A percentile compares a stretch with the other conserved stretches of the same genome.
Conservation (phyloP, 495 filamentous ascomycete genomes). For the Penicillium bialowiezense region DNA sequence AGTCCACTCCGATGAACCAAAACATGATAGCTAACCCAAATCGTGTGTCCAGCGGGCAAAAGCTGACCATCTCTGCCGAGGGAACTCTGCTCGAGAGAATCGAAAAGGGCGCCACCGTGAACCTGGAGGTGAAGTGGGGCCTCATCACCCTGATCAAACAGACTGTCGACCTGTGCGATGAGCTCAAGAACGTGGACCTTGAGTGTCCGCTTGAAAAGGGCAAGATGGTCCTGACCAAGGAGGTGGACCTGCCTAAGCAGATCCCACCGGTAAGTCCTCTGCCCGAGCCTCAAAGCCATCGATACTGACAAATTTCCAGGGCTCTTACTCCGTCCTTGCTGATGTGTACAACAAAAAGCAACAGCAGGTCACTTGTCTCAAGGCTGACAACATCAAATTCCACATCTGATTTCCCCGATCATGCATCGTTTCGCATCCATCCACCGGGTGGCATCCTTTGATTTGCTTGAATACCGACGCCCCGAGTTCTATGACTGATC, state of each 20-base stretch:
- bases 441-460: constrained; percentile 8
- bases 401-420: constrained; percentile 9
- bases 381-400: constrained; percentile 50
- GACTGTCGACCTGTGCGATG: constrained; percentile 77
- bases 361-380: constrained; percentile 76
- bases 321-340: constrained; percentile 82
- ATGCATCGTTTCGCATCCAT: constrained; percentile 14
- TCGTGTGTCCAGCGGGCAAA: constrained; percentile 60
- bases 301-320: constrained; percentile 49
- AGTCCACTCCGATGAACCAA: neutral
- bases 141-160: constrained; percentile 84
- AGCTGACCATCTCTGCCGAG: constrained; percentile 73
- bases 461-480: neutral
- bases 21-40: constrained; percentile 9
- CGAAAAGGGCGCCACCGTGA: constrained; percentile 72
- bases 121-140: constrained; percentile 84
- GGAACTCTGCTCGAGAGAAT: constrained; percentile 69
- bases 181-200: constrained; percentile 82
- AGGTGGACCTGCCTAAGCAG: constrained; percentile 78
- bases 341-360: constrained; percentile 73
- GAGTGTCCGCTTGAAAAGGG: constrained; percentile 84
- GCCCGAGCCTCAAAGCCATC: neutral
- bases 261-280: constrained; percentile 76
- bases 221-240: constrained; percentile 66
- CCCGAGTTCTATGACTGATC: constrained; percentile 5